phyloP scores from a whole-genome alignment of 2,329 filamentous ascomycete genomes.

The Xylaria sp. region DNA sequence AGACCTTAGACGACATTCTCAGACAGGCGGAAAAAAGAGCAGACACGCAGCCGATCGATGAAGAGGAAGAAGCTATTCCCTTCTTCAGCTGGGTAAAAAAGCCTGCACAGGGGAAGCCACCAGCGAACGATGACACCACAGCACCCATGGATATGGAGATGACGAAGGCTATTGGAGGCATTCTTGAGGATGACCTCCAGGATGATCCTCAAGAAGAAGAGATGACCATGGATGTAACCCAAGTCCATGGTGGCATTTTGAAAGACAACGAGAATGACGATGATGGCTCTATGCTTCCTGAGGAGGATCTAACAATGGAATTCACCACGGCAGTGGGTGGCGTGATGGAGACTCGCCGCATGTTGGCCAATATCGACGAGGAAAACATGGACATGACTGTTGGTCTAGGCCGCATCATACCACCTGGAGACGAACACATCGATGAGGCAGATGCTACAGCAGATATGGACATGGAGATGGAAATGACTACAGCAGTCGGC shows the following conservation, averaged over 20 bases:
- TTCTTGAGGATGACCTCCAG: slow-evolving; percentile 36
- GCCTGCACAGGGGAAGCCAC: slow-evolving; percentile 31
- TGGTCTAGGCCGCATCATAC: slow-evolving; percentile 51
- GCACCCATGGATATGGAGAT: slow-evolving; percentile 53
- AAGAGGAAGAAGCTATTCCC: slow-evolving; percentile 65
- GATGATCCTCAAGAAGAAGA: slow-evolving; percentile 55
- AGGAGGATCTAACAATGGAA: slow-evolving; percentile 76
- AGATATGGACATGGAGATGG: slow-evolving; percentile 68
- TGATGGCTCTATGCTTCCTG: slow-evolving; percentile 25
- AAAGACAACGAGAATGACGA: too few relatives aligned
- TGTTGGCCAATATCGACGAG: slow-evolving; percentile 38
- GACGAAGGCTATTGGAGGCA: slow-evolving; percentile 51
- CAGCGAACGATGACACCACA: slow-evolving; percentile 32
- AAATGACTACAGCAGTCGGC: slow-evolving; percentile 60
- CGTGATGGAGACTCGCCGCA: slow-evolving; percentile 37
- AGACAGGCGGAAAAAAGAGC: slow-evolving; percentile 70
- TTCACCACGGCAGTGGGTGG: slow-evolving; percentile 62
- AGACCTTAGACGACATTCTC: slow-evolving; percentile 70
- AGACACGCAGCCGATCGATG: slow-evolving; percentile 63
- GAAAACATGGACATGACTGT: slow-evolving; percentile 63
- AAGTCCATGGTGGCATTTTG: slow-evolving; percentile 74
- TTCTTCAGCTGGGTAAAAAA: slow-evolving; percentile 72
- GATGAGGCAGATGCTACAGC: slow-evolving; percentile 40
- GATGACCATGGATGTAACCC: slow-evolving; percentile 92
- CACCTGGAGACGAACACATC: slow-evolving; percentile 34